Percentiles rank a stretch among this genome's conserved stretches.
Evolutionary conservation across 257 asterid species (phyloP).

Genomic region (Solanum clarkiae): DNA sequence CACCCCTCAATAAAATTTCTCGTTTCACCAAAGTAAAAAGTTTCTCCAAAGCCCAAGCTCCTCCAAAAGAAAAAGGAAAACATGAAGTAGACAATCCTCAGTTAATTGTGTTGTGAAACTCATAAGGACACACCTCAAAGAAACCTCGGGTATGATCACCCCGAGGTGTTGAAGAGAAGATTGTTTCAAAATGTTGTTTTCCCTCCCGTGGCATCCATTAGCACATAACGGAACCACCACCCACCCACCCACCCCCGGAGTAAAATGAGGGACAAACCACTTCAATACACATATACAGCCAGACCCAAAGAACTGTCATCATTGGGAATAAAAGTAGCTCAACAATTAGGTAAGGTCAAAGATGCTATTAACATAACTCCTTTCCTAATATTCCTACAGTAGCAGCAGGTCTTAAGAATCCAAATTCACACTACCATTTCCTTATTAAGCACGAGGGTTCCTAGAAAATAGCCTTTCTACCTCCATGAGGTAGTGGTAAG

Average conservation of each 20-base stretch:
- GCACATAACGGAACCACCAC: background rate
- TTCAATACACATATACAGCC: background rate
- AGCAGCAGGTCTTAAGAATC: background rate
- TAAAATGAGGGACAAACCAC: background rate
- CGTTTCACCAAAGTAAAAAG: too few relatives aligned
- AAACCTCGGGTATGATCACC: background rate
- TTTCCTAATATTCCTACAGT: background rate
- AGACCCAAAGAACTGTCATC: background rate
- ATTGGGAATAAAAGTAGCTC: background rate
- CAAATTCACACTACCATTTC: background rate
- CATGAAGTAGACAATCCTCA: background rate
- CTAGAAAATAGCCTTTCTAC: too few relatives aligned
- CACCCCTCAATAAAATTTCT: too few relatives aligned
- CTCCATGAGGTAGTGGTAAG: too few relatives aligned
- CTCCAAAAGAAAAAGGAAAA: background rate
- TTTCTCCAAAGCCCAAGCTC: background rate
- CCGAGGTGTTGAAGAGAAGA: background rate
- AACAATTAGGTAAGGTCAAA: background rate
- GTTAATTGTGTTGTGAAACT: background rate
- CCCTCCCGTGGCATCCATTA: background rate
- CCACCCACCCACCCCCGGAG: too few relatives aligned
- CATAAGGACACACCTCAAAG: background rate
- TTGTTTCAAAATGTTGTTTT: background rate
- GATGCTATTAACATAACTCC: background rate
- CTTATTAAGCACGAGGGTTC: background rate